Evolutionary conservation across 768 basidiomycete genomes (phyloP).

Genomic region (Sporobolomyces phaffii): DNA sequence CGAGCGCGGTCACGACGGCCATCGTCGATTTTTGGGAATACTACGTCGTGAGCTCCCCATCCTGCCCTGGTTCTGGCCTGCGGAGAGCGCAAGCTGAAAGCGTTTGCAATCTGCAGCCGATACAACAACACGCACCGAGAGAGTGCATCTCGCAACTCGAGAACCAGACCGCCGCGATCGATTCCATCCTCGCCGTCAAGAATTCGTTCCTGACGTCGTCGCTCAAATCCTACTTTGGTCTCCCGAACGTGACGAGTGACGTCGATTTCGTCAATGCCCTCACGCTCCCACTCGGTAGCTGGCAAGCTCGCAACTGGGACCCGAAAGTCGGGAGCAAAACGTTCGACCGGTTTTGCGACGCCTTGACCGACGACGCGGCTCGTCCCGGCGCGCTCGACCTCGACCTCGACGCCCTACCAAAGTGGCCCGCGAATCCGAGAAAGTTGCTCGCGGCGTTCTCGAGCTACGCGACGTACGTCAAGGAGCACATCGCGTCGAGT

Average conservation of each 20-base stretch:
- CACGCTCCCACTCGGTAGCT: constrained; percentile 61
- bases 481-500: constrained; percentile 52
- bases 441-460: constrained; percentile 7
- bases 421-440: constrained; percentile 21
- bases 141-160: constrained; percentile 26
- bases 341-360: constrained; percentile 59
- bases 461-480: constrained; percentile 74
- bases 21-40: constrained; percentile 77
- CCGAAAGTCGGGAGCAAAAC: constrained; percentile 57
- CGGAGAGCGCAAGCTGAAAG: too few relatives aligned
- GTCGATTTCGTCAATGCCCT: constrained; percentile 71
- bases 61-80: too few relatives aligned
- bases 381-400: constrained; percentile 1
- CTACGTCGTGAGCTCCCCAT: constrained; percentile 67
- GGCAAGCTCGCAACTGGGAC: constrained; percentile 88
- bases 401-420: constrained; percentile 45
- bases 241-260: constrained; percentile 62
- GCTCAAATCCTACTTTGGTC: constrained; percentile 72
- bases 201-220: constrained; percentile 51
- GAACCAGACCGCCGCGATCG: constrained; percentile 54
- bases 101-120: too few relatives aligned
- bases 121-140: constrained; percentile 5
- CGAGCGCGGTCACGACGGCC: constrained; percentile 85
- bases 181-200: constrained; percentile 53
- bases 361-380: constrained; percentile 2